Evolutionary conservation across 2,329 filamentous ascomycete species (phyloP), one percentile per base, ranked within the genome.

Genomic region (Biscogniauxia sp.): DNA sequence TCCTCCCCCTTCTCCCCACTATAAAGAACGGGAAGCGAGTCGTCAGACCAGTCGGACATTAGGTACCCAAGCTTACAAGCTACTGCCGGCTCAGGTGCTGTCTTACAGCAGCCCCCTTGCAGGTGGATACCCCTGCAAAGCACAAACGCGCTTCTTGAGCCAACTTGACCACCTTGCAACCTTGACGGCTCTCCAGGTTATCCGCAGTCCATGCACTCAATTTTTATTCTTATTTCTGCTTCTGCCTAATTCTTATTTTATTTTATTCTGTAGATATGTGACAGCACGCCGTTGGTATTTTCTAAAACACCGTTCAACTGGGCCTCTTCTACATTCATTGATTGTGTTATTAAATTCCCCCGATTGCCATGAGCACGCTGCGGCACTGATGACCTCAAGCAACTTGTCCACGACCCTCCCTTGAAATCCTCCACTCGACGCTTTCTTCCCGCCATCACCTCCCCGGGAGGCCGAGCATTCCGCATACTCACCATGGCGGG

Each of bases 401-500:
- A 45, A 15, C 15, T 6, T 45, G 37, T 45, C 6, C 37, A 51
- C 50, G 19, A 20, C 53, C 56, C 20, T 62, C 53, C 58, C 41
- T 60, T 52, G 50, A 28, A 28, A 32, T 32, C 28, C 61, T 58
- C 51, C 20, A n/a, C 15, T 54, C 23, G 52, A 19, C 25, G 8
- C 58, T 60, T 62, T 57, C 51, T 8, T 59, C 57, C 53, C 53
- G 20, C 20, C 11, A 32, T 13, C 7, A 32, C 49, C 25, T 50
- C 51, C 7, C 49, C 56, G 20, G 6, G 2, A 32, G 70, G 67
- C 54, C 61, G 19, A 26, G 56, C 58, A 25, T 58, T 53, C 52
- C 60, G n/a, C 25, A 59, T 19, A 53, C 37, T 25, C 61, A 61
- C 56, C 68, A 88, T 88, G 85, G 82, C 82, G 64, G 74, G 79